These are phyloP conservation scores for Entophlyctis helioformis DNA, from an alignment of 192 early-diverging fungal genomes.

Conservation along the genomic window DNA sequence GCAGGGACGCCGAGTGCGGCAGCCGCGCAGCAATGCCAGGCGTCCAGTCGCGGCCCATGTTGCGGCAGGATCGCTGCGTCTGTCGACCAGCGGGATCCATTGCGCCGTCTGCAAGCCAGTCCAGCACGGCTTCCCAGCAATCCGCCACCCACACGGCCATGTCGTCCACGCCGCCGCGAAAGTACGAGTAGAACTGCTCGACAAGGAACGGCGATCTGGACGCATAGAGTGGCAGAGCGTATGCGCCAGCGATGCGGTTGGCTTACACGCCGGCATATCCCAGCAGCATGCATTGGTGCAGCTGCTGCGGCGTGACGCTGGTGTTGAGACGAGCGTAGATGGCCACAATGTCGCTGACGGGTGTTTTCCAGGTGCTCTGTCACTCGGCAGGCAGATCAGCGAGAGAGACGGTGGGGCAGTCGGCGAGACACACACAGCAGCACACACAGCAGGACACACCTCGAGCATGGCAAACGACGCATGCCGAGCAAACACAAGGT, in stretches of 20 bases:
- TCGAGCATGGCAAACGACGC: slow-evolving; percentile 2
- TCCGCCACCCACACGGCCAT: slow-evolving; percentile 42
- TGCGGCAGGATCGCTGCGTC: slow-evolving; percentile 5
- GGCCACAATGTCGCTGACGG: slow-evolving; percentile 45
- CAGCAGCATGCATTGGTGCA: slow-evolving; percentile 39
- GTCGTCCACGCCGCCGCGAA: slow-evolving; percentile 59
- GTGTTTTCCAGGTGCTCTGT: slow-evolving; percentile 41
- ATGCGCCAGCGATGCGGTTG: slow-evolving; percentile 38
- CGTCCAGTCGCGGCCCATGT: slow-evolving; percentile 3
- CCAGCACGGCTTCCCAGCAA: slow-evolving; percentile 37
- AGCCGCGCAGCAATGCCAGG: background rate
- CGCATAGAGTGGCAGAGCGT: slow-evolving; percentile 44
- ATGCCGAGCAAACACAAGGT: slow-evolving; percentile 49
- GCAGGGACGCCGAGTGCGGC: slow-evolving; percentile 7
- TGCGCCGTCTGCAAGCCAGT: slow-evolving; percentile 30
- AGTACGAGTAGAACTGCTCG: slow-evolving; percentile 59
- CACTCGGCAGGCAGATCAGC: background rate
- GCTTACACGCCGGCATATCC: slow-evolving; percentile 49
- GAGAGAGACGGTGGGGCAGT: too few relatives aligned
- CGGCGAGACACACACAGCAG: background rate
- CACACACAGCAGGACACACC: background rate
- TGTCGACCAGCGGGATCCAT: slow-evolving; percentile 4
- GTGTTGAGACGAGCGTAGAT: slow-evolving; percentile 44
- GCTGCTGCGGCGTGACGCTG: slow-evolving; percentile 11
- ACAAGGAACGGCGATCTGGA: slow-evolving; percentile 59